Conservation (phyloP, 345 rosid genomes). For the Xanthoceras sorbifolium region DNA sequence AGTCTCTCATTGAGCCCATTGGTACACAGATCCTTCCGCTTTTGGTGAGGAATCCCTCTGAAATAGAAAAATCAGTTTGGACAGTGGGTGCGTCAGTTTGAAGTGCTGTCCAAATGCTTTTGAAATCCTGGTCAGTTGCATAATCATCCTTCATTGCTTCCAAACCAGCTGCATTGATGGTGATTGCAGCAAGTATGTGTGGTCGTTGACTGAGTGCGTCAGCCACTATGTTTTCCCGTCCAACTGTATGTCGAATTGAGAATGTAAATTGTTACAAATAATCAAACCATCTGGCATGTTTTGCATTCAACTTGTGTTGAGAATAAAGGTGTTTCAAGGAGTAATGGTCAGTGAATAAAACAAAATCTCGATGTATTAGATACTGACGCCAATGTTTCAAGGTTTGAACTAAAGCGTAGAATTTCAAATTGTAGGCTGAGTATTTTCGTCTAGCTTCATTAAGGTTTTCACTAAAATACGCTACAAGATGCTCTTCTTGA, state of each 20-base stretch:
- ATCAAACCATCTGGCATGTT: not conserved
- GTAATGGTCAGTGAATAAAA: too few species aligned
- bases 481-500: not conserved
- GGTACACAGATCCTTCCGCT: too few species aligned
- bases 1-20: too few species aligned
- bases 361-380: too few species aligned
- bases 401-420: not conserved
- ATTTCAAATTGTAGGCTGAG: not conserved
- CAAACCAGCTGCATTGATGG: not conserved
- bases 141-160: not conserved
- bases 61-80: too few species aligned
- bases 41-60: too few species aligned
- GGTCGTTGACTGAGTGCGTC: not conserved
- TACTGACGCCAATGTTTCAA: not conserved
- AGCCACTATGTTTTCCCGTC: not conserved
- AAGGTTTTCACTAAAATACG: not conserved
- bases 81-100: too few species aligned
- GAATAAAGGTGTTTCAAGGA: too few species aligned
- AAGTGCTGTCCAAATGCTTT: not conserved
- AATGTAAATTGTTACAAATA: too few species aligned
- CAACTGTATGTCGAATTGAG: too few species aligned
- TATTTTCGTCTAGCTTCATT: not conserved
- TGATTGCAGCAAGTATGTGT: not conserved
- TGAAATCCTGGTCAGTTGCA: not conserved
- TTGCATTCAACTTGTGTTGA: not conserved